These are phyloP conservation scores for Geosiphon pyriformis DNA, from an alignment of 192 early-diverging fungal genomes.

Conservation along the genomic window DNA sequence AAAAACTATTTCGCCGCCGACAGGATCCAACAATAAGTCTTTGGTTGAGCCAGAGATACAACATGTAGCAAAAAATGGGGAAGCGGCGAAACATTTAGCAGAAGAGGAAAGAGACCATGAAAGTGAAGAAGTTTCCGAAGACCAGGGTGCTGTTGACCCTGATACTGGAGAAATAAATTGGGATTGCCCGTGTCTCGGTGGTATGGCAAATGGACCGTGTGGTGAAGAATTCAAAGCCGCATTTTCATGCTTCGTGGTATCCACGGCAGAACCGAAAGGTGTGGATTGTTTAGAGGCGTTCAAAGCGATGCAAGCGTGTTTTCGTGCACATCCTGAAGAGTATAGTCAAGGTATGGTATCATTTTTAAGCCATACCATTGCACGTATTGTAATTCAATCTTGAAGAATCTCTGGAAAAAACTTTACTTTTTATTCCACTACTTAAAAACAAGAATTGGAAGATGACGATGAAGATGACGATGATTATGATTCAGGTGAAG, in stretches of 20 bases:
- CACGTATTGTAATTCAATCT: too few species aligned
- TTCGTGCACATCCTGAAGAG: conserved; percentile 83
- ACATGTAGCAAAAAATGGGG: too few species aligned
- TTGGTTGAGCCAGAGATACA: too few species aligned
- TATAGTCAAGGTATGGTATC: conserved; percentile 77
- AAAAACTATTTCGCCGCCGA: too few species aligned
- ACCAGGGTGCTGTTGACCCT: conserved; percentile 58
- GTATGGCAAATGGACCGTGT: conserved; percentile 95
- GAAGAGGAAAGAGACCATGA: conserved; percentile 1
- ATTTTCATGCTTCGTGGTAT: conserved; percentile 96
- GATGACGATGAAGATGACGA: too few species aligned
- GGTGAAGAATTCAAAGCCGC: conserved; percentile 94
- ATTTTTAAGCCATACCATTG: too few species aligned
- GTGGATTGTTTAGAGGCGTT: conserved; percentile 93
- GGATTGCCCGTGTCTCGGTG: conserved; percentile 93
- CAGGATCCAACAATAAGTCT: too few species aligned
- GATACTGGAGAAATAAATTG: conserved; percentile 93
- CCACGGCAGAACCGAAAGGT: conserved; percentile 92
- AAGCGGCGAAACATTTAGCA: not conserved
- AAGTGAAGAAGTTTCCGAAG: conserved; percentile 15
- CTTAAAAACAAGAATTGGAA: too few species aligned
- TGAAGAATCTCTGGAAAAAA: too few species aligned
- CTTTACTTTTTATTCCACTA: too few species aligned
- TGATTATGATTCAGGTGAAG: too few species aligned
- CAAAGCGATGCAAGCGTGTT: conserved; percentile 91